Conservation (phyloP, 805 yeast genomes). For the Zygotorulaspora danielsina region DNA sequence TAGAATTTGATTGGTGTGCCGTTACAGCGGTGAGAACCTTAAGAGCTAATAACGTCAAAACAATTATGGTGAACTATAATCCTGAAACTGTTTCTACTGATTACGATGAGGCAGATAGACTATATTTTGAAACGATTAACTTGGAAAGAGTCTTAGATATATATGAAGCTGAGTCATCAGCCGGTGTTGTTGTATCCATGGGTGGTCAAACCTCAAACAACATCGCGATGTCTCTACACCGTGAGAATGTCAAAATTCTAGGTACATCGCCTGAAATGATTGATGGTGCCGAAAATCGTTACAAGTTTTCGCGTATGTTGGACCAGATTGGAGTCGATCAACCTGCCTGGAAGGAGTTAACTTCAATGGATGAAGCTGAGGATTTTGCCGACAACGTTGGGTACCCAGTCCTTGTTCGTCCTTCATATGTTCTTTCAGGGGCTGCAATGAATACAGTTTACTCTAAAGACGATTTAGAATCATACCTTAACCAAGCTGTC, state of each 20-base stretch:
- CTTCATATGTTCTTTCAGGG: conserved; percentile 94
- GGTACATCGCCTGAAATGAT: conserved; percentile 99
- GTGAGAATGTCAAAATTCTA: conserved; percentile 90
- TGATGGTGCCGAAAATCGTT: conserved; percentile 96
- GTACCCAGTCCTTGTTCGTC: conserved; percentile 95
- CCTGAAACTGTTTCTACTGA: conserved; percentile 99
- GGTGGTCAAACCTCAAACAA: conserved; percentile 99
- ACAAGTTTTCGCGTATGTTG: conserved; percentile 95
- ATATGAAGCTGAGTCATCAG: conserved; percentile 83
- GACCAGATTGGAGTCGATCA: conserved; percentile 96
- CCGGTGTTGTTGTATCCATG: conserved; percentile 94
- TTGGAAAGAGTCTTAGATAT: conserved; percentile 92
- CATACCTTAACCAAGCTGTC: conserved; percentile 87
- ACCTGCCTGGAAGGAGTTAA: conserved; percentile 98
- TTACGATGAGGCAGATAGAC: conserved; percentile 95
- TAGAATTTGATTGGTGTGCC: conserved; percentile 99
- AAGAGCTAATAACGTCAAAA: conserved; percentile 79
- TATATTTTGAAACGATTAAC: conserved; percentile 92
- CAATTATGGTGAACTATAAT: conserved; percentile 95
- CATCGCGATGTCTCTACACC: conserved; percentile 86
- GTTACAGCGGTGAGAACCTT: conserved; percentile 93
- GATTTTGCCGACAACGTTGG: conserved; percentile 84
- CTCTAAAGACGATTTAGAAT: conserved; percentile 80
- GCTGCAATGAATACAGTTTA: conserved; percentile 99
- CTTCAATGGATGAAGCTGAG: conserved; percentile 89